phyloP scores from a whole-genome alignment of 2,329 filamentous ascomycete species.

The Penicillium sp. region DNA sequence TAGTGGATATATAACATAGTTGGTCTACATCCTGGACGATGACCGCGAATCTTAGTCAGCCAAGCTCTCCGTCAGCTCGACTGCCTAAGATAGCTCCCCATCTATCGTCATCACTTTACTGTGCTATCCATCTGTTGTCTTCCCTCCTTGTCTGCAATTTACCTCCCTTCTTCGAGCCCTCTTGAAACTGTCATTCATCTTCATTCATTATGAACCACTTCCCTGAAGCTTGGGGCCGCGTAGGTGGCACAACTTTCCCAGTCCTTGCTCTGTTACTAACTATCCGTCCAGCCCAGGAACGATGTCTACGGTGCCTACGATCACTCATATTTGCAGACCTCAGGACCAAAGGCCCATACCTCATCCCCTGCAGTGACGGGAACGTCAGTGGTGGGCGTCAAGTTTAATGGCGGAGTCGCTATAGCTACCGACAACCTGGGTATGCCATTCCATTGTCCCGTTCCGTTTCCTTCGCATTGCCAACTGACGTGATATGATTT shows the following conservation, averaged over 20 bases:
- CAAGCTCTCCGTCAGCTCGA: slow-evolving; percentile 38
- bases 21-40: neutral
- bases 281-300: slow-evolving; percentile 73
- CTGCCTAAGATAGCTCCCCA: slow-evolving; percentile 29
- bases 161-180: neutral
- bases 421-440: slow-evolving; percentile 96
- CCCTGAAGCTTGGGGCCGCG: slow-evolving; percentile 64
- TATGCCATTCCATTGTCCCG: slow-evolving; percentile 42
- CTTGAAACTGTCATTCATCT: neutral
- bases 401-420: slow-evolving; percentile 94
- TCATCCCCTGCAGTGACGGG: slow-evolving; percentile 92
- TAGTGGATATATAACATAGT: neutral
- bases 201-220: slow-evolving; percentile 59
- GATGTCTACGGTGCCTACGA: slow-evolving; percentile 96
- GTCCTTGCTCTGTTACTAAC: slow-evolving; percentile 33
- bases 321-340: slow-evolving; percentile 71
- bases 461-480: neutral
- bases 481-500: neutral
- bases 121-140: slow-evolving; percentile 10
- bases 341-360: slow-evolving; percentile 76
- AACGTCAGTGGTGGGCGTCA: slow-evolving; percentile 90
- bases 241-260: slow-evolving; percentile 31
- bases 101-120: slow-evolving; percentile 19
- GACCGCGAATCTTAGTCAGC: slow-evolving; percentile 17
- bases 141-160: neutral